These are phyloP conservation scores for Phytophthora constricta DNA, from an alignment of 352 stramenopile species.

Conservation along the genomic window DNA sequence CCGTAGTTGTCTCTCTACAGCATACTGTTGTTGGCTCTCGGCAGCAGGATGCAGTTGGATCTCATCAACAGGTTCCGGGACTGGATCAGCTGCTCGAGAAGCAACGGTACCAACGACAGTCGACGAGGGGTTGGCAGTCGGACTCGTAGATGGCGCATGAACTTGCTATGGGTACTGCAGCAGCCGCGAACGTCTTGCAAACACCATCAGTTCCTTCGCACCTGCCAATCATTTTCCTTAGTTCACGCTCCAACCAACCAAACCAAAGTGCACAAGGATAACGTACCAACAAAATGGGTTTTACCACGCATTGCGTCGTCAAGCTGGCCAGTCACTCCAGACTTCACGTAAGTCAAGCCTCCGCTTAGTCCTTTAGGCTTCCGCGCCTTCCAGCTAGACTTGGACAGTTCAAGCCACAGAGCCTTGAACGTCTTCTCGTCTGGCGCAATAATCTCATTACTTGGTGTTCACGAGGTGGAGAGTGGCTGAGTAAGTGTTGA, in stretches of 20 bases:
- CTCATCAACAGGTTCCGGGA: too few species aligned
- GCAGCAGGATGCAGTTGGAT: too few species aligned
- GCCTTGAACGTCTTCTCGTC: not conserved
- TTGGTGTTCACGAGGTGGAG: not conserved
- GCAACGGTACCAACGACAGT: too few species aligned
- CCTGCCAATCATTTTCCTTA: not conserved
- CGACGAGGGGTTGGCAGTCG: not conserved
- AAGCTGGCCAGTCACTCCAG: not conserved
- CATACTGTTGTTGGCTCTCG: too few species aligned
- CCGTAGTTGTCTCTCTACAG: too few species aligned
- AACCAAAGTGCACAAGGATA: not conserved
- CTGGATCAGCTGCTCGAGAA: too few species aligned
- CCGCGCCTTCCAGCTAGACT: not conserved
- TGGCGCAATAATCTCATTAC: not conserved
- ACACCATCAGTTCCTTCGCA: constrained; percentile 1
- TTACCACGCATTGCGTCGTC: not conserved
- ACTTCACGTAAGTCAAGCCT: constrained; percentile 8
- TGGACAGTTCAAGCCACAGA: not conserved
- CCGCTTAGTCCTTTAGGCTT: not conserved
- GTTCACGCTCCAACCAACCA: not conserved
- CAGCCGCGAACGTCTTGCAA: not conserved
- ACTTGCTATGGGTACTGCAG: not conserved
- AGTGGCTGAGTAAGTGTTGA: not conserved
- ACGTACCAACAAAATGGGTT: constrained; percentile 10
- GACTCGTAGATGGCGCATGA: not conserved